Percentiles rank a stretch among this genome's conserved stretches.
Conservation (phyloP, 2,329 filamentous ascomycete genomes). For the Epichloe uncinata region DNA sequence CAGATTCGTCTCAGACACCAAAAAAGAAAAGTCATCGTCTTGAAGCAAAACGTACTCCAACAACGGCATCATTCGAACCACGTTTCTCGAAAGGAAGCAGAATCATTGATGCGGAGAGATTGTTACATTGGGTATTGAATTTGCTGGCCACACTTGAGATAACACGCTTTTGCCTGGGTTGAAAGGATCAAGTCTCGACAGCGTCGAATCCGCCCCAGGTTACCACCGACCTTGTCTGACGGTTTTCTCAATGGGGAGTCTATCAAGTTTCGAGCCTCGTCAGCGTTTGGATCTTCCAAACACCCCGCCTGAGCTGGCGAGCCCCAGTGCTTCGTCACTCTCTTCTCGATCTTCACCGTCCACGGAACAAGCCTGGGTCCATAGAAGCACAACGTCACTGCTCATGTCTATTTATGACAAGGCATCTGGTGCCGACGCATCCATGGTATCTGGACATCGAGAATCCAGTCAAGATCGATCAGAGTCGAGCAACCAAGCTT, state of each 20-base stretch:
- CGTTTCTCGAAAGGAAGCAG: neutral
- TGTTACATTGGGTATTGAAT: neutral
- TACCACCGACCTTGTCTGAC: neutral
- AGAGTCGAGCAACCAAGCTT: slow-evolving; percentile 18
- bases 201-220: neutral
- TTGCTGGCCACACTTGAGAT: neutral
- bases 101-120: too few relatives aligned
- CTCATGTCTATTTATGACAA: slow-evolving; percentile 47
- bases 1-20: neutral
- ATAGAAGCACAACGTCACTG: slow-evolving; percentile 29
- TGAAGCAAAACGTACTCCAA: neutral
- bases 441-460: slow-evolving; percentile 21
- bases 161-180: neutral
- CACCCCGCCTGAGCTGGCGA: slow-evolving; percentile 41
- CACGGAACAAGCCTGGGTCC: slow-evolving; percentile 33
- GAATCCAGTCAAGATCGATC: slow-evolving; percentile 24
- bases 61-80: neutral
- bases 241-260: slow-evolving; percentile 40
- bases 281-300: slow-evolving; percentile 37
- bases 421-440: slow-evolving; percentile 29
- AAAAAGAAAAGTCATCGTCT: neutral
- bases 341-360: slow-evolving; percentile 29
- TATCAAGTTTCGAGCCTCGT: slow-evolving; percentile 36
- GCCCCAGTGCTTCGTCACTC: slow-evolving; percentile 35
- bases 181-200: neutral